phyloP scores from a whole-genome alignment of 2,329 filamentous ascomycete genomes.

The Pseudofabraea citricarpa region DNA sequence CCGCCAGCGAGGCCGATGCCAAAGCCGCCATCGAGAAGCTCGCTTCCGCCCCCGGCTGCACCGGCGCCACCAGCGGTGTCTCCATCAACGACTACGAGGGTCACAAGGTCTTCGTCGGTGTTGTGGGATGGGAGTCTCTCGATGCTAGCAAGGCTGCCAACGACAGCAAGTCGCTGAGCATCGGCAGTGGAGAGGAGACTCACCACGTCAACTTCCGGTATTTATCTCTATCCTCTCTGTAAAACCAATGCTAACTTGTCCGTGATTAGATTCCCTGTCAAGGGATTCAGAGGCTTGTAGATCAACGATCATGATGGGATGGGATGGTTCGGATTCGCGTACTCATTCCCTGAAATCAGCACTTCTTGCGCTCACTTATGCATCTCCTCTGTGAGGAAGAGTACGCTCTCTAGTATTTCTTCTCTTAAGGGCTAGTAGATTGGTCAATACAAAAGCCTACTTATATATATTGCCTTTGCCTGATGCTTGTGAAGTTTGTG shows the following conservation, averaged over 20 bases:
- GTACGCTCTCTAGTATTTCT: too few species aligned
- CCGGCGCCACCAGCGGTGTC: conserved; percentile 20
- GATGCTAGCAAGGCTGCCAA: conserved; percentile 19
- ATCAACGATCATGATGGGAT: too few species aligned
- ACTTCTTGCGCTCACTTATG: too few species aligned
- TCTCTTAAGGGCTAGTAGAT: too few species aligned
- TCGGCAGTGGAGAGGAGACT: conserved; percentile 12
- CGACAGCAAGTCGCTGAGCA: conserved; percentile 11
- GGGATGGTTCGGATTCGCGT: too few species aligned
- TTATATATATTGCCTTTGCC: too few species aligned
- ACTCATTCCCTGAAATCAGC: too few species aligned
- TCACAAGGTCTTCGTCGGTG: conserved; percentile 20
- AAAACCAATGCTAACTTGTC: neutral
- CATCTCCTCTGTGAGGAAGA: too few species aligned
- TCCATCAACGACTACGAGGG: conserved; percentile 13
- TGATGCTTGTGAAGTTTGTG: too few species aligned
- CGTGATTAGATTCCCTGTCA: conserved; percentile 19
- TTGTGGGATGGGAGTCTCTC: conserved; percentile 20
- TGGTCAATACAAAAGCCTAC: too few species aligned
- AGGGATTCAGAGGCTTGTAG: conserved; percentile 19
- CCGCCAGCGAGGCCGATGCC: conserved; percentile 31
- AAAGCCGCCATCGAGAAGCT: conserved; percentile 17
- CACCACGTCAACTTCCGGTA: conserved; percentile 23
- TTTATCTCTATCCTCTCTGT: neutral
- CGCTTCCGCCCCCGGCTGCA: conserved; percentile 18